Evolutionary conservation across 2,329 filamentous ascomycete genomes (phyloP).

Genomic region (Aspergillus piperis): DNA sequence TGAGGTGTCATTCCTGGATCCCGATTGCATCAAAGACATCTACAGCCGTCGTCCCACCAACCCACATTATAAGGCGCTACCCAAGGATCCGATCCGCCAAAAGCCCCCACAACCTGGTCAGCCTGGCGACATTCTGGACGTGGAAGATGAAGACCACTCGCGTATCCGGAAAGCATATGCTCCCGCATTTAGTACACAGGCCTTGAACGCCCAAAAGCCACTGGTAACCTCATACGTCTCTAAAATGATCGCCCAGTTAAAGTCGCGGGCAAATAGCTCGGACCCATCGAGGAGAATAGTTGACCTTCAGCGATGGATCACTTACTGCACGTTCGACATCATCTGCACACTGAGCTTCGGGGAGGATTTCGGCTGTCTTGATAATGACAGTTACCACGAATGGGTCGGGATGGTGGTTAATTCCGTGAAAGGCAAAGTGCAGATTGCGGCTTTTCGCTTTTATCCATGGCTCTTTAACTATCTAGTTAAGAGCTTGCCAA

Average conservation of each 20-base stretch:
- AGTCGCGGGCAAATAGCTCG: not conserved
- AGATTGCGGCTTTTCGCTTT: not conserved
- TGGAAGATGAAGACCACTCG: constrained; percentile 35
- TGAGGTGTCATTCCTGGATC: constrained; percentile 47
- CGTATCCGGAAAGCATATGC: constrained; percentile 41
- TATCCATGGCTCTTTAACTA: constrained; percentile 1
- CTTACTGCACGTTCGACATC: constrained; percentile 44
- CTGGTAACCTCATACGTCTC: constrained; percentile 44
- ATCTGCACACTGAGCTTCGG: constrained; percentile 46
- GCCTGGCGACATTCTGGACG: constrained; percentile 13
- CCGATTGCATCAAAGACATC: constrained; percentile 48
- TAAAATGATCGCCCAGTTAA: constrained; percentile 4
- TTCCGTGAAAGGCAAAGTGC: constrained; percentile 6
- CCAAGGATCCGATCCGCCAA: not conserved
- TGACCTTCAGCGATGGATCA: constrained; percentile 38
- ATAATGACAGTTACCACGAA: constrained; percentile 34
- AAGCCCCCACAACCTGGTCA: constrained; percentile 22
- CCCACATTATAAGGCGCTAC: not conserved
- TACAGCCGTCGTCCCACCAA: constrained; percentile 29
- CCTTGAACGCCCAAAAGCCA: constrained; percentile 43
- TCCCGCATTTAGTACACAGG: constrained; percentile 47
- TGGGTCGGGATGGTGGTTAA: constrained; percentile 36
- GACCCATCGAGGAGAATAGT: constrained; percentile 5
- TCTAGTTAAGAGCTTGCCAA: not conserved
- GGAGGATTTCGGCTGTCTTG: constrained; percentile 44